Evolutionary conservation across 2,329 filamentous ascomycete species (phyloP).

Genomic region (Penicillium psychrosexuale): DNA sequence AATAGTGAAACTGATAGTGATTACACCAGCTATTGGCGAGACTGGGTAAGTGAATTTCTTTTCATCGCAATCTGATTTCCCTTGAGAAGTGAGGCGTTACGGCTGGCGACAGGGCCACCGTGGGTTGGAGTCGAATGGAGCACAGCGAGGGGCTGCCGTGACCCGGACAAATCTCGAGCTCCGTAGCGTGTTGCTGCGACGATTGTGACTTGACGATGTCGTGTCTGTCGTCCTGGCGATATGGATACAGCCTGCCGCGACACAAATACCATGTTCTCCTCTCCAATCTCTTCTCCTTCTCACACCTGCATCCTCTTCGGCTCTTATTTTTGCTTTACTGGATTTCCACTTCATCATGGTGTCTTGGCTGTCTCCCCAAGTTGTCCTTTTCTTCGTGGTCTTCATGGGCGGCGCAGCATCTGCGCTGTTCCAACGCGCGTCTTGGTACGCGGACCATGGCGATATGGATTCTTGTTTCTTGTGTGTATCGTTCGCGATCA

Average conservation of each 20-base stretch:
- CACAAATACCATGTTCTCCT: background rate
- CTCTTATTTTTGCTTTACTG: background rate
- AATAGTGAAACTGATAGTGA: constrained; percentile 97
- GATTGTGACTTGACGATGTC: background rate
- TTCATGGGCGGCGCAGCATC: background rate
- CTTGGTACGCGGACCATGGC: rapidly evolving
- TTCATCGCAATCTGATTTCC: constrained; percentile 2
- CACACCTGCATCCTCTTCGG: background rate
- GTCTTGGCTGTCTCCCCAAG: background rate
- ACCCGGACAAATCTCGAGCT: background rate
- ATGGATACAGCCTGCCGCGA: background rate
- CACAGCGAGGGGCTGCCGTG: background rate
- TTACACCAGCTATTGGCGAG: constrained; percentile 98
- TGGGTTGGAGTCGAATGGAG: background rate
- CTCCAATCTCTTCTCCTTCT: no score
- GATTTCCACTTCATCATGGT: background rate
- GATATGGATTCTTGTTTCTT: background rate
- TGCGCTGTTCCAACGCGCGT: background rate
- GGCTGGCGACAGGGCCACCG: background rate
- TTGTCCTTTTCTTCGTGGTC: background rate
- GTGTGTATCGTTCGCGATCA: background rate
- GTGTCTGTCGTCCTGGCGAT: background rate
- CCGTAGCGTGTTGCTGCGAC: background rate
- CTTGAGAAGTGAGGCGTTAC: background rate
- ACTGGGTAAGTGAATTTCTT: constrained; percentile 73